Percentiles rank a stretch among this genome's conserved stretches.
Conservation (phyloP, 2,329 filamentous ascomycete genomes). For the Drechslerella dactyloides region DNA sequence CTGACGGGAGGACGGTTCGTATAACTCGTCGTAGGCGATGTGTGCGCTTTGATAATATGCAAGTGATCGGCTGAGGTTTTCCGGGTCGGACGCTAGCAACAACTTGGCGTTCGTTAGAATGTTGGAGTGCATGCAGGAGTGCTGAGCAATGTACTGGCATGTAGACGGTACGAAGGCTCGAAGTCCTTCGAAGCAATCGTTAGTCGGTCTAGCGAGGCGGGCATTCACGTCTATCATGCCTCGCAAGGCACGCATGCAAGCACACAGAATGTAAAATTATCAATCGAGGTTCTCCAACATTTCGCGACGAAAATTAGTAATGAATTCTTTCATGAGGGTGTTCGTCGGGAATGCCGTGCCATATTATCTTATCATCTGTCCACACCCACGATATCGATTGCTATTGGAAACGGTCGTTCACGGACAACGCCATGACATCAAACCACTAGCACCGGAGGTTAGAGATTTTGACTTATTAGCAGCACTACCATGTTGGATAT, state of each 20-base stretch:
- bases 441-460: background rate
- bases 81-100: constrained; percentile 26
- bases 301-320: background rate
- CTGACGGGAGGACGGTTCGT: constrained; percentile 17
- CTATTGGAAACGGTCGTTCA: background rate
- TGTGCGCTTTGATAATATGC: constrained; percentile 22
- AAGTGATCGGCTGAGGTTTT: constrained; percentile 42
- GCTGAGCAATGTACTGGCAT: background rate
- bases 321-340: background rate
- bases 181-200: too few species aligned
- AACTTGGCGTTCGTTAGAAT: constrained; percentile 17
- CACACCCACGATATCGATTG: background rate
- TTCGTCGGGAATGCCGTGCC: background rate
- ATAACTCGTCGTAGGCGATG: constrained; percentile 13
- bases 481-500: background rate
- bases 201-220: too few species aligned
- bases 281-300: background rate
- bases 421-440: background rate
- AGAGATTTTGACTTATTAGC: background rate
- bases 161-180: background rate
- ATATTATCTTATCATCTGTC: background rate
- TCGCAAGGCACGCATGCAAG: too few species aligned
- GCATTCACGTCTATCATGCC: too few species aligned
- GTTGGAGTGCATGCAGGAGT: constrained; percentile 22
- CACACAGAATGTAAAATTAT: background rate